Percentiles rank a stretch among this genome's conserved stretches.
Evolutionary conservation across 805 yeast genomes (phyloP).

Genomic region (Candida jianshihensis): DNA sequence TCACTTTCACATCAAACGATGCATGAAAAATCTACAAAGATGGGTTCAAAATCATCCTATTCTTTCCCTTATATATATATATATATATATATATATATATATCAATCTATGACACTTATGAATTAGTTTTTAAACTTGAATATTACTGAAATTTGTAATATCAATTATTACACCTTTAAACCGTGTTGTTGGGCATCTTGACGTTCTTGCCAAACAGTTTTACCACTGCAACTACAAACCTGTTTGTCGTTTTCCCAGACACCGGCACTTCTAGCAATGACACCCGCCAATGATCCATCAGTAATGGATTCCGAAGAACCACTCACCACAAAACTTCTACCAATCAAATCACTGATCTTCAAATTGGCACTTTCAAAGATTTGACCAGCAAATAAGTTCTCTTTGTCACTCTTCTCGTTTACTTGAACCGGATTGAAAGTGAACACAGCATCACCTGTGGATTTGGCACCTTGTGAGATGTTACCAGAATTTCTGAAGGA

Average conservation of each 20-base stretch:
- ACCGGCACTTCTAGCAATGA: constrained; percentile 94
- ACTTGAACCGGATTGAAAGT: constrained; percentile 26
- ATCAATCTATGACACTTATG: too few species aligned
- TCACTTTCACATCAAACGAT: too few species aligned
- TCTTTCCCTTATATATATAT: too few species aligned
- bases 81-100: too few species aligned
- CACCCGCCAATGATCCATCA: constrained; percentile 58
- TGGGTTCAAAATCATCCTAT: too few species aligned
- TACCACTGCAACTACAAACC: constrained; percentile 92
- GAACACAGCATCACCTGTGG: constrained; percentile 49
- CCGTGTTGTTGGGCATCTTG: constrained; percentile 65
- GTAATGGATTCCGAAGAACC: constrained; percentile 13
- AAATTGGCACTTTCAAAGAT: constrained; percentile 39
- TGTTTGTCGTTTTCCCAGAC: constrained; percentile 93
- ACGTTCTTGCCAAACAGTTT: constrained; percentile 94
- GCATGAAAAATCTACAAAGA: too few species aligned
- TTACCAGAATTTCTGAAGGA: constrained; percentile 67
- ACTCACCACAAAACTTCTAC: constrained; percentile 44
- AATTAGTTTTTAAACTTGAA: too few species aligned
- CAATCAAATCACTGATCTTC: constrained; percentile 56
- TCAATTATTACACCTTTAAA: constrained; percentile 26
- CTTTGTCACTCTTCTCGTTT: constrained; percentile 26
- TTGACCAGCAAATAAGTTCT: constrained; percentile 34
- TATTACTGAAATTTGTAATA: too few species aligned
- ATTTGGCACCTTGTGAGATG: constrained; percentile 62